Conservation (phyloP, 2,329 filamentous ascomycete genomes). For the Verticillium isaacii region DNA sequence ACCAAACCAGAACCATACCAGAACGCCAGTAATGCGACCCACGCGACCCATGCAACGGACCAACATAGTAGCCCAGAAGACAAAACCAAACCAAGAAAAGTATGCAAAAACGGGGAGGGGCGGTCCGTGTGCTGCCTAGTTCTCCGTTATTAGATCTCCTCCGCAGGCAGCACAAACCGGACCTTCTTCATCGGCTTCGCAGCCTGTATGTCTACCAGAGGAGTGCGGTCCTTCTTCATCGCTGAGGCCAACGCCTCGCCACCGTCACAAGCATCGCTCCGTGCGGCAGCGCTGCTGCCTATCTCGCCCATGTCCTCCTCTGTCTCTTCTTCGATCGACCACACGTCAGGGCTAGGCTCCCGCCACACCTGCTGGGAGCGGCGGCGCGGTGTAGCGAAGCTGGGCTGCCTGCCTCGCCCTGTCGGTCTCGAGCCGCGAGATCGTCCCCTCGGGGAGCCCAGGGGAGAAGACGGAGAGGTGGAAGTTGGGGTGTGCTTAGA, state of each 20-base stretch:
- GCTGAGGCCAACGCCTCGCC: constrained; percentile 16
- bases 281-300: constrained; percentile 23
- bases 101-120: not conserved
- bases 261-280: constrained; percentile 22
- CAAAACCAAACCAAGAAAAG: not conserved
- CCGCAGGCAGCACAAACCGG: constrained; percentile 45
- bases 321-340: constrained; percentile 55
- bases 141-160: constrained; percentile 22
- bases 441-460: constrained; percentile 18
- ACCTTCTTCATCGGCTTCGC: constrained; percentile 53
- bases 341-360: constrained; percentile 55
- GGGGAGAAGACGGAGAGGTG: constrained; percentile 25
- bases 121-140: not conserved
- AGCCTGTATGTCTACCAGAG: constrained; percentile 33
- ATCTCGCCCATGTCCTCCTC: constrained; percentile 47
- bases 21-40: not conserved
- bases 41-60: not conserved
- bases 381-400: constrained; percentile 22
- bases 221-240: constrained; percentile 9
- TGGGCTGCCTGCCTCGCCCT: constrained; percentile 20
- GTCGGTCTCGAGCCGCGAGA: constrained; percentile 15
- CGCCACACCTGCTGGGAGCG: constrained; percentile 47
- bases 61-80: not conserved
- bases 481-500: constrained; percentile 1
- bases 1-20: not conserved